Conservation (phyloP, 192 early-diverging fungal species). For the Entophlyctis helioformis region DNA sequence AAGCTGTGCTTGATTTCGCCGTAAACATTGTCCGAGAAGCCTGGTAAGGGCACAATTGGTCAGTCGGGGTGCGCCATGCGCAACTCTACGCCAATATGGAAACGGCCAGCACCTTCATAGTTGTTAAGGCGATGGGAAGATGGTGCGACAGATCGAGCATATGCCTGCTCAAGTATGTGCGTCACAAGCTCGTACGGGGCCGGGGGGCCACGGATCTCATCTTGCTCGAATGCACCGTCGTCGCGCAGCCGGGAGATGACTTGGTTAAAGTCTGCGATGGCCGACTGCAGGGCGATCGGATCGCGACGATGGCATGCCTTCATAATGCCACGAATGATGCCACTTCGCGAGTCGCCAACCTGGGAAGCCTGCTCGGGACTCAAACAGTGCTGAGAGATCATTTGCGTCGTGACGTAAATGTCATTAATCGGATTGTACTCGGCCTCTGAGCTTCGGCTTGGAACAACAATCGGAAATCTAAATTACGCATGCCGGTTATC, state of each 20-base stretch:
- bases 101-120: constrained; percentile 43
- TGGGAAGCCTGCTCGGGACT: constrained; percentile 20
- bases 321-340: constrained; percentile 62
- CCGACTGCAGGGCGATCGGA: constrained; percentile 50
- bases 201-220: constrained; percentile 13
- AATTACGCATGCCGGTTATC: too few species aligned
- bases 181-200: constrained; percentile 57
- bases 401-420: constrained; percentile 52
- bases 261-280: constrained; percentile 61
- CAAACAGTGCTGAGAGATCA: constrained; percentile 53
- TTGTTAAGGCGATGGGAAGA: constrained; percentile 57
- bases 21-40: constrained; percentile 92
- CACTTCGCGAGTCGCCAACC: constrained; percentile 55
- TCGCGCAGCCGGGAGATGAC: constrained; percentile 35
- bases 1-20: constrained; percentile 83
- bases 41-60: constrained; percentile 8
- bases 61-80: too few species aligned
- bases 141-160: constrained; percentile 76
- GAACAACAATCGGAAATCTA: too few species aligned
- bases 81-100: not conserved
- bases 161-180: constrained; percentile 79
- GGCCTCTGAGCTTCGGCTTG: too few species aligned
- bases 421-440: constrained; percentile 83
- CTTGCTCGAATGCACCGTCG: constrained; percentile 18
- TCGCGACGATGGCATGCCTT: constrained; percentile 64